Base-by-base conservation (phyloP, 176 grass and related monocot genomes). In the Rhynchospora tenuis region DNA sequence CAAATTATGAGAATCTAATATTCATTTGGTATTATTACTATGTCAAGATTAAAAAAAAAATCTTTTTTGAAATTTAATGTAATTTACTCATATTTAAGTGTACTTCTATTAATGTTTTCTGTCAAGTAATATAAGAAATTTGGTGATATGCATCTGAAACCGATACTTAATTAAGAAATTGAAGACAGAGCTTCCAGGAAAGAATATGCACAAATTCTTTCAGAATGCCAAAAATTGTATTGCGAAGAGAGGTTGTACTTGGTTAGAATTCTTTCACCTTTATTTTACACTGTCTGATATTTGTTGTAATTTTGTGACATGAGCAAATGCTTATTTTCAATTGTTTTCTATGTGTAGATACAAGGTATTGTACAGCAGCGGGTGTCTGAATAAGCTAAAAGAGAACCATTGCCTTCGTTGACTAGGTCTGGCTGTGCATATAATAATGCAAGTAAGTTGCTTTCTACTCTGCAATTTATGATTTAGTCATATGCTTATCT, bases 401-500 rank as follows among this genome's bases (percentile, higher is more conserved):
- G 84, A 86, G 93, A 98, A 84, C 80, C 88, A 19, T 91, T 98
- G 47, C 92, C 96, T 90, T 98, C 96, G 83, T 91, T 98, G 83
- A 95, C 91, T 80, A 93, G 93, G 83, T 98, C 96, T 88, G 93
- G 96, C 20, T 98, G 96, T 88, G 91, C 91, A 81, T 95, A 98
- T 88, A 69, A 69, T 98, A 79, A 93, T 98, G 91, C 86, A 98
- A 90, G 96, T 95, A 89, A 86, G 71, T 85, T 31, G 54, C 60
- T 46, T 47, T 16, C 26, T 61, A 73, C 23, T 83, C 33, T 54
- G 24, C 65, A 55, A 72, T 24, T 38, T 52, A 28, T 52, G 46
- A 24, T 69, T 80, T 48, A 69, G 42, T 71, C 44, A 74, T 52
- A 52, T 43, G 19, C 9, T 42, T 38, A 42, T 19, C 31, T 29